These are phyloP conservation scores for Metarhizium anisopliae DNA, from an alignment of 2,329 filamentous ascomycete species.

Conservation along the genomic window DNA sequence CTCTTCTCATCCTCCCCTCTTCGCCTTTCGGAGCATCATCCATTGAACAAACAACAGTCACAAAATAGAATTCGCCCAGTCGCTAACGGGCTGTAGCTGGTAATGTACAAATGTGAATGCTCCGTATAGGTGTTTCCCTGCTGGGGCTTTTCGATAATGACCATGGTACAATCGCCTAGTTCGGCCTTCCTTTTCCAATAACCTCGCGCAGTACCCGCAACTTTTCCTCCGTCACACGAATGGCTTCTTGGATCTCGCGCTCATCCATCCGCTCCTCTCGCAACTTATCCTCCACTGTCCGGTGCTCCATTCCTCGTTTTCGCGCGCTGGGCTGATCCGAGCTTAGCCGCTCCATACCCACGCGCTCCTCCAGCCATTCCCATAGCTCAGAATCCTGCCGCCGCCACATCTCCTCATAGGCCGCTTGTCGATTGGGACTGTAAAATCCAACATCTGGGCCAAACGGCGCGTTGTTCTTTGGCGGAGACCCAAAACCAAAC, in stretches of 20 bases:
- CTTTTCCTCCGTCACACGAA: conserved; percentile 78
- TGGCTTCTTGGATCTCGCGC: conserved; percentile 68
- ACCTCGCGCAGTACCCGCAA: conserved; percentile 68
- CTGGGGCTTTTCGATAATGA: conserved; percentile 7
- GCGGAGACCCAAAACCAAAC: conserved; percentile 53
- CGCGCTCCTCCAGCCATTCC: conserved; percentile 86
- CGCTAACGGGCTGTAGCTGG: conserved; percentile 1
- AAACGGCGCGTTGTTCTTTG: conserved; percentile 27
- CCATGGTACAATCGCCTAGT: neutral
- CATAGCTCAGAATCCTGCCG: conserved; percentile 81
- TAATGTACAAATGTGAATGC: conserved; percentile 3
- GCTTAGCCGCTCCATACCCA: conserved; percentile 56
- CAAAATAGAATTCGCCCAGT: conserved; percentile 2
- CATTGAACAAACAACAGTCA: neutral
- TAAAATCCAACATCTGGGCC: conserved; percentile 22
- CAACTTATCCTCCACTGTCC: conserved; percentile 50
- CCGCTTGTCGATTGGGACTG: conserved; percentile 59
- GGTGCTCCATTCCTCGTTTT: conserved; percentile 42
- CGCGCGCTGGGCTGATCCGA: conserved; percentile 24
- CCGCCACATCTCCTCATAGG: conserved; percentile 90
- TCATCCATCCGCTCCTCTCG: conserved; percentile 57
- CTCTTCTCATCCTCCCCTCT: too few relatives aligned
- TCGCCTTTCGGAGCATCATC: too few relatives aligned
- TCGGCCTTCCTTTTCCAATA: conserved; percentile 38
- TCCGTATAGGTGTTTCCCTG: conserved; percentile 7